Evolutionary conservation across 306 rosid genomes (phyloP).

Genomic region (Medicago ruthenica): DNA sequence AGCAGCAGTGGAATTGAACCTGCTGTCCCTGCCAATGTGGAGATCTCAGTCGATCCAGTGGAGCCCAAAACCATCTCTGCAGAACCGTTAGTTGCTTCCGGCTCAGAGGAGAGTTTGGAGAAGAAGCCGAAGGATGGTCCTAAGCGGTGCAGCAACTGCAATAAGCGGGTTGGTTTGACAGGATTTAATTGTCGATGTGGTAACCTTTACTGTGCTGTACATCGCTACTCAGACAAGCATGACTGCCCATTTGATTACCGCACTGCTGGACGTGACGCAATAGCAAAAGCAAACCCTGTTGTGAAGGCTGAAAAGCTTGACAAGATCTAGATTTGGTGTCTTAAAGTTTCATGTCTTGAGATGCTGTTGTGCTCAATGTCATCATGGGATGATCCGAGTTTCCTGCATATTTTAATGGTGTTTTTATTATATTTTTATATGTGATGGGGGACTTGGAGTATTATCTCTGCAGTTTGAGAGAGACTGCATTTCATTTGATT

Average conservation of each 20-base stretch:
- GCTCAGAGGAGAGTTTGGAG: slow-evolving; percentile 53
- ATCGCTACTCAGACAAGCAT: slow-evolving; percentile 94
- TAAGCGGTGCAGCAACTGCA: slow-evolving; percentile 82
- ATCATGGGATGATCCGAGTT: slow-evolving; percentile 60
- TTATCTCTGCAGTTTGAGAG: slow-evolving; percentile 63
- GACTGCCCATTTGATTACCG: slow-evolving; percentile 81
- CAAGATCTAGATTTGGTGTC: slow-evolving; percentile 62
- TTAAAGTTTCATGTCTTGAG: slow-evolving; percentile 45
- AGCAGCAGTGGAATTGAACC: slow-evolving; percentile 59
- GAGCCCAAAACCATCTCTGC: slow-evolving; percentile 58
- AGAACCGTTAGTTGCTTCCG: slow-evolving; percentile 51
- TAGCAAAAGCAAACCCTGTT: slow-evolving; percentile 88
- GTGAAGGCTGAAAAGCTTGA: slow-evolving; percentile 94
- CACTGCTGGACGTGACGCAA: slow-evolving; percentile 81
- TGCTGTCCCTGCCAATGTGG: slow-evolving; percentile 48
- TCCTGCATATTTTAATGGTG: slow-evolving; percentile 63
- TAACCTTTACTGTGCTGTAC: slow-evolving; percentile 71
- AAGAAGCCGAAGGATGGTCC: slow-evolving; percentile 79
- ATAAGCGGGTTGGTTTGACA: slow-evolving; percentile 87
- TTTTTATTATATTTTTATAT: slow-evolving; percentile 59
- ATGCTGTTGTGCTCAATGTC: slow-evolving; percentile 55
- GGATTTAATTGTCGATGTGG: slow-evolving; percentile 94
- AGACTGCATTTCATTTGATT: slow-evolving; percentile 60
- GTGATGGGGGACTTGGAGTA: slow-evolving; percentile 60
- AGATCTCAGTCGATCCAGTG: slow-evolving; percentile 49